Percentiles rank a stretch among this genome's conserved stretches.
phyloP scores from a whole-genome alignment of 73 alveolate genomes.

The Effrenium voratum region DNA sequence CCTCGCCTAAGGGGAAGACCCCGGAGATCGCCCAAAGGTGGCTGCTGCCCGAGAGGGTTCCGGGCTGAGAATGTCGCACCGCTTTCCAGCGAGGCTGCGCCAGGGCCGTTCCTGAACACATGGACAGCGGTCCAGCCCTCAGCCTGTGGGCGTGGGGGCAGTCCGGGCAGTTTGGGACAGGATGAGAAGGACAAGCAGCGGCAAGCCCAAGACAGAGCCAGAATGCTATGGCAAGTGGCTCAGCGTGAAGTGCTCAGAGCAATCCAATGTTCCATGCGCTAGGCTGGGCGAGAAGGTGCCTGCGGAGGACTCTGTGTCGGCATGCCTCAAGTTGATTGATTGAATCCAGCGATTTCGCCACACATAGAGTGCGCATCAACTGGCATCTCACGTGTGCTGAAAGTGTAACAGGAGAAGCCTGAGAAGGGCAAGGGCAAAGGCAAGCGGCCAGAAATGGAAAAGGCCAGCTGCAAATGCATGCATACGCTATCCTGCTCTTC shows the following conservation, averaged over 20 bases:
- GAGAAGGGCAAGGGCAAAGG: slow-evolving; percentile 84
- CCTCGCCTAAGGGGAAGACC: background rate
- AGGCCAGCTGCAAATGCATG: background rate
- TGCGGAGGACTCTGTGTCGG: background rate
- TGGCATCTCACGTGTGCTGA: too few relatives aligned
- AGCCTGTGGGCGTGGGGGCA: background rate
- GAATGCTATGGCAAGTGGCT: slow-evolving; percentile 24
- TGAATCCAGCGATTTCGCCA: background rate
- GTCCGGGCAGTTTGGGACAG: background rate
- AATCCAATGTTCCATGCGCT: background rate
- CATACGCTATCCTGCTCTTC: too few relatives aligned
- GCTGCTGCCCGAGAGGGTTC: too few relatives aligned
- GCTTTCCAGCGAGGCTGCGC: slow-evolving; percentile 17
- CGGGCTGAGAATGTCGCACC: too few relatives aligned
- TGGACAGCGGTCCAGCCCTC: slow-evolving; percentile 42
- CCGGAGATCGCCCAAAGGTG: too few relatives aligned
- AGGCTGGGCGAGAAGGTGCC: slow-evolving; percentile 89
- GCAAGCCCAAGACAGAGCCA: slow-evolving; percentile 74
- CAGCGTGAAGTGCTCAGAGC: background rate
- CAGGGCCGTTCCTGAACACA: slow-evolving; percentile 77
- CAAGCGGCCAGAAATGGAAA: slow-evolving; percentile 89
- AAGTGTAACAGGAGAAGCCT: background rate
- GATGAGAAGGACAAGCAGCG: slow-evolving; percentile 84
- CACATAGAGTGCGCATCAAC: too few relatives aligned
- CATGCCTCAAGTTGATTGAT: background rate